These are phyloP conservation scores for Botrytis pseudocinerea DNA, from an alignment of 2,329 filamentous ascomycete genomes.

Conservation along the genomic window DNA sequence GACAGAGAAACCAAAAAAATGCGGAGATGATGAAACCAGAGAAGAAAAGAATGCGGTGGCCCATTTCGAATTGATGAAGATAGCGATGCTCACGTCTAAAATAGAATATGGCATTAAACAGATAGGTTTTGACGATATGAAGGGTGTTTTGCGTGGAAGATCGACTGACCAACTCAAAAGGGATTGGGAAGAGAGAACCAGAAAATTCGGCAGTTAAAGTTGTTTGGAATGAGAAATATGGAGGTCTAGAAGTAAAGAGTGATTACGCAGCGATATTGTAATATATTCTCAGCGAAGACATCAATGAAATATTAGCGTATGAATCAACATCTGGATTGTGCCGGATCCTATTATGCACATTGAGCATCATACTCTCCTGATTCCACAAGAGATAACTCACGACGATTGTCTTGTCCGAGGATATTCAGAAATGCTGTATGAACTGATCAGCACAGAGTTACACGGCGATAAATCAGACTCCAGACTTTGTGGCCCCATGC, in stretches of 20 bases:
- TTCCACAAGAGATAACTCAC: background rate
- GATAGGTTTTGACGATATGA: background rate
- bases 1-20: background rate
- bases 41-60: background rate
- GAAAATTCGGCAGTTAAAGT: background rate
- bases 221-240: background rate
- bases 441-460: background rate
- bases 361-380: background rate
- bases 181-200: background rate
- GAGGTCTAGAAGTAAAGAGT: background rate
- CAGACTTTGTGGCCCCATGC: background rate
- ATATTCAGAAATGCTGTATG: background rate
- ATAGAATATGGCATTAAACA: background rate
- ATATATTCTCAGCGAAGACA: background rate
- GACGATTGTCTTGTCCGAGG: background rate
- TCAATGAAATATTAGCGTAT: background rate
- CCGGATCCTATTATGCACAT: background rate
- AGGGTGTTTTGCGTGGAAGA: background rate
- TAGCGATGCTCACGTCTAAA: background rate
- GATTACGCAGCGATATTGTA: background rate
- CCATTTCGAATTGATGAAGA: background rate
- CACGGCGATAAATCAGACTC: background rate
- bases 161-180: background rate
- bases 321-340: background rate
- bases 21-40: background rate